These are phyloP conservation scores for Apiospora phragmitis DNA, from an alignment of 2,329 filamentous ascomycete species.

Conservation along the genomic window DNA sequence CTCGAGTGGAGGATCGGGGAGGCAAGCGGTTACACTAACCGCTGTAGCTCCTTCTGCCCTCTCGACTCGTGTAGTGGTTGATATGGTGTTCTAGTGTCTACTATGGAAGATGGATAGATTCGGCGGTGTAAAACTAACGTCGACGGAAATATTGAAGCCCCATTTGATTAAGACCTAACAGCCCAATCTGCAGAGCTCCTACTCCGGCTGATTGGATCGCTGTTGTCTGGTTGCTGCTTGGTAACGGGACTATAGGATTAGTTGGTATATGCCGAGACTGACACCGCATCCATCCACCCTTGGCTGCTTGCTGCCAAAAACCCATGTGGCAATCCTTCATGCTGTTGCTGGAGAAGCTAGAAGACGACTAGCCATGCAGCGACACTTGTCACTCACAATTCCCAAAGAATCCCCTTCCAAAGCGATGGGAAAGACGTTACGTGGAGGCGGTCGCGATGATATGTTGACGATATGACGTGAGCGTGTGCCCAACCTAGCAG, in stretches of 20 bases:
- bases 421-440: not conserved
- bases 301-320: not conserved
- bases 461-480: not conserved
- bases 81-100: not conserved
- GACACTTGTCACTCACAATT: not conserved
- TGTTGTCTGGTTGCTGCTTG: not conserved
- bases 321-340: not conserved
- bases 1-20: not conserved
- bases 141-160: not conserved
- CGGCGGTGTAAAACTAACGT: not conserved
- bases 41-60: not conserved
- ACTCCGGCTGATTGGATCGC: not conserved
- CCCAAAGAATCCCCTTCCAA: not conserved
- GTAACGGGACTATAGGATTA: not conserved
- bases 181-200: not conserved
- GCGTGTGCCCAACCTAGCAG: not conserved
- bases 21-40: not conserved
- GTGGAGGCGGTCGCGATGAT: not conserved
- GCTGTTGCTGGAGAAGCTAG: not conserved
- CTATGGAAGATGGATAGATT: not conserved
- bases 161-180: not conserved
- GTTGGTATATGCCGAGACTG: not conserved
- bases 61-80: not conserved
- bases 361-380: constrained; percentile 1
- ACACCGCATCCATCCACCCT: not conserved